Evolutionary conservation across 805 yeast genomes (phyloP).

Genomic region (Hanseniaspora valbyensis): DNA sequence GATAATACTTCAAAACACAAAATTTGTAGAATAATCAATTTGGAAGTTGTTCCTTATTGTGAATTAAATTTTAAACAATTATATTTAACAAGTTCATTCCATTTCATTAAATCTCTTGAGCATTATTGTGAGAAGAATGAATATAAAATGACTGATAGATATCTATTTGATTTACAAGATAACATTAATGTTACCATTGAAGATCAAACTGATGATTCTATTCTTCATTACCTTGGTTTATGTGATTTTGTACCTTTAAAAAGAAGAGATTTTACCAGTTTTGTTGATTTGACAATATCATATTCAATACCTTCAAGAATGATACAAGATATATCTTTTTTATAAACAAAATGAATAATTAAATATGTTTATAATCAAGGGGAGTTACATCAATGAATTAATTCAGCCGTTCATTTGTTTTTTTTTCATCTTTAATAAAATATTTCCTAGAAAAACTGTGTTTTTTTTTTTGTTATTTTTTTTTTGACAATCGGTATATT

Average conservation of each 20-base stretch:
- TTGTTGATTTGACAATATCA: not conserved
- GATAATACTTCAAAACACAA: constrained; percentile 24
- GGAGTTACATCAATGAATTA: too few relatives aligned
- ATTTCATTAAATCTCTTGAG: not conserved
- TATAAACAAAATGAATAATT: too few relatives aligned
- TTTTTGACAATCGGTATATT: too few relatives aligned
- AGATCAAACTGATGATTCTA: not conserved
- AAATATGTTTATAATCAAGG: too few relatives aligned
- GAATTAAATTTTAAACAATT: not conserved
- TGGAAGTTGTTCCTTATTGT: not conserved
- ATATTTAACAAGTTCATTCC: not conserved
- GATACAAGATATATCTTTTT: too few relatives aligned
- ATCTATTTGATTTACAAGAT: not conserved
- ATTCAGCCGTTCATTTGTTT: too few relatives aligned
- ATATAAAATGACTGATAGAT: not conserved
- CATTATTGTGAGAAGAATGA: not conserved
- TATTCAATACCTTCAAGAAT: too few relatives aligned
- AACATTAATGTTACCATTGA: not conserved
- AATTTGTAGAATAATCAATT: constrained; percentile 46
- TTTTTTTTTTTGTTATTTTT: too few relatives aligned
- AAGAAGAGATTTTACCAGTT: not conserved
- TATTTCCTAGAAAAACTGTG: too few relatives aligned
- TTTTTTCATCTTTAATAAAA: too few relatives aligned
- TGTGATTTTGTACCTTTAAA: not conserved
- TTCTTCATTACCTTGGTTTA: not conserved